Evolutionary conservation across 345 rosid genomes (phyloP).

Genomic region (Rhodomyrtus tomentosa): DNA sequence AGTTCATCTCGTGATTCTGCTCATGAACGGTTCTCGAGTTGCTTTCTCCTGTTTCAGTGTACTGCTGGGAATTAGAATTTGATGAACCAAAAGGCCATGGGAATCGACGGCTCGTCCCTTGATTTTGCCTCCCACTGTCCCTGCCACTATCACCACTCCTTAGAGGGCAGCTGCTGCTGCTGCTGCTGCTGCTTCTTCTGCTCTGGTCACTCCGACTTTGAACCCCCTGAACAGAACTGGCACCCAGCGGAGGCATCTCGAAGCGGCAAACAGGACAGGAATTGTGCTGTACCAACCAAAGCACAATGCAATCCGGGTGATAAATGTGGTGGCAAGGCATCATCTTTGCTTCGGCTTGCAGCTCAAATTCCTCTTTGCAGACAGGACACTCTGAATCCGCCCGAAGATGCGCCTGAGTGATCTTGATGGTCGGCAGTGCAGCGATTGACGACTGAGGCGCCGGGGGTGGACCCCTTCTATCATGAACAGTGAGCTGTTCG

Average conservation of each 20-base stretch:
- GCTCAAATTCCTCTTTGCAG: slow-evolving; percentile 29
- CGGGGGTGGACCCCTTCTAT: slow-evolving; percentile 20
- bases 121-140: background rate
- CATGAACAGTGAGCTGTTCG: slow-evolving; percentile 19
- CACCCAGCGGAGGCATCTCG: slow-evolving; percentile 6
- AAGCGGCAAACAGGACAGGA: slow-evolving; percentile 42
- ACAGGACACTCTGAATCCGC: slow-evolving; percentile 34
- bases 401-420: slow-evolving; percentile 20
- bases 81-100: background rate
- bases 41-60: background rate
- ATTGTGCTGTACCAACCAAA: slow-evolving; percentile 35
- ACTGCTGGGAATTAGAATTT: background rate
- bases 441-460: slow-evolving; percentile 21
- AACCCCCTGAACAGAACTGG: background rate
- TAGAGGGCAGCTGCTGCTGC: background rate
- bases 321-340: slow-evolving; percentile 36
- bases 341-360: slow-evolving; percentile 25
- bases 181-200: background rate
- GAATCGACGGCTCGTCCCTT: slow-evolving; percentile 1
- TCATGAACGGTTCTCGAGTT: background rate
- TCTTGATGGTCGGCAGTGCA: slow-evolving; percentile 26
- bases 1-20: slow-evolving; percentile 5
- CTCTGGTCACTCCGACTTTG: background rate
- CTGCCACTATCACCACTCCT: background rate
- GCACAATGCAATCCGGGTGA: slow-evolving; percentile 32